Base-by-base conservation (phyloP, 2,329 filamentous ascomycete genomes). In the Ceratocystis albifundus region DNA sequence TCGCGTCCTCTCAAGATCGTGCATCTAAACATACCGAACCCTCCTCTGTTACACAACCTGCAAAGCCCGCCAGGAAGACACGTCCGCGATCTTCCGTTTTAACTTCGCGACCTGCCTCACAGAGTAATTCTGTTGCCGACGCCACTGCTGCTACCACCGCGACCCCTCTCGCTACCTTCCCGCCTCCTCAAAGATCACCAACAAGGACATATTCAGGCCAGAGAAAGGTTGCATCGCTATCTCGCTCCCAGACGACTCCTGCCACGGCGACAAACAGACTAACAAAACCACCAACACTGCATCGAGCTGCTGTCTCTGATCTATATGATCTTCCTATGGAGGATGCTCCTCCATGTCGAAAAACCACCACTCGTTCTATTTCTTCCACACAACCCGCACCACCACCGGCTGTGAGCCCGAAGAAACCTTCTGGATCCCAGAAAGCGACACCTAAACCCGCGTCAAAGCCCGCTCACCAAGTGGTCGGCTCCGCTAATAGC, bases 11-110 rank as follows among this genome's bases (percentile, higher is more conserved):
- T 25, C n/a, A 32, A 25, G 28, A 28, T 44, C 12, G 59, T 48
- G 62, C 53, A 62, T 12, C 45, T 65, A 70, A 70, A 55, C 68
- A 68, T 64, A 69, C 66, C 20, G 69, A 70, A 44, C 59, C 72
- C 46, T 61, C 71, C n/a, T 68, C 71, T 46, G 69, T 71, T 28
- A 53, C 68, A 53, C 68, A 68, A 65, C 10, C 61, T 3, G 25
- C 67, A 17, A 66, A 65, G 48, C 53, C 67, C 32, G 45, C 41
- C 0, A 65, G 66, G 15, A 68, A 68, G 61, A 30, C 63, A 53
- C 64, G 67, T 25, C 64, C 64, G 53, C 64, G 64, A 2, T 48
- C 64, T 30, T 17, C 64, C 22, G 50, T 68, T n/a, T 20, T 68
- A 20, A 53, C 63, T 8, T 45, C 63, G 28, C 41, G 50, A 30